A percentile compares a stretch with the other conserved stretches of the same genome.
phyloP scores from a whole-genome alignment of 805 yeast genomes.

The Wickerhamiella siamensis region DNA sequence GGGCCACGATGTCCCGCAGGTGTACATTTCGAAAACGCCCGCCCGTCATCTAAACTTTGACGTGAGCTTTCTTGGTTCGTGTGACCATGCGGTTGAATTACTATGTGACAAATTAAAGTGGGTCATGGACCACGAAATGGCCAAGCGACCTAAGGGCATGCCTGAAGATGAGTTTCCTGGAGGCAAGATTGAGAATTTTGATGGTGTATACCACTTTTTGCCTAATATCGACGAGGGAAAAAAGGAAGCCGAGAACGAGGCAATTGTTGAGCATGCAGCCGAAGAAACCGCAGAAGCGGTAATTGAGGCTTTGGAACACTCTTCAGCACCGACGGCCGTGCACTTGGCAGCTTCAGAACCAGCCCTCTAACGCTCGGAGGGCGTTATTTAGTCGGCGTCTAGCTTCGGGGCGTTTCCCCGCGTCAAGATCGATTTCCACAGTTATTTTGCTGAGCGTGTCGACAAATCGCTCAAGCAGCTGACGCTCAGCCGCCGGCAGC shows the following conservation, averaged over 20 bases:
- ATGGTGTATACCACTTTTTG: constrained; percentile 19
- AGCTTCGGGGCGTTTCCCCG: constrained; percentile 67
- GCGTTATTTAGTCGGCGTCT: constrained; percentile 68
- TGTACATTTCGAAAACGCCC: constrained; percentile 64
- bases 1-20: constrained; percentile 63
- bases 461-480: constrained; percentile 67
- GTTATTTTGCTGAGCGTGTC: constrained; percentile 76
- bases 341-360: constrained; percentile 23
- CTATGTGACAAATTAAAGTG: constrained; percentile 44
- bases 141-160: constrained; percentile 22
- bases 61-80: constrained; percentile 56
- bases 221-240: background rate
- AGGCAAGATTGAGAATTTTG: constrained; percentile 17
- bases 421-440: constrained; percentile 81
- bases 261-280: constrained; percentile 1
- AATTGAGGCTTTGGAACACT: background rate
- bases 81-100: constrained; percentile 69
- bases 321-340: background rate
- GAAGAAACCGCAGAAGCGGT: constrained; percentile 5
- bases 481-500: constrained; percentile 62
- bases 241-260: constrained; percentile 2
- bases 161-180: constrained; percentile 13
- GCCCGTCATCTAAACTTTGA: constrained; percentile 69
- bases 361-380: constrained; percentile 76
- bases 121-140: constrained; percentile 44